Conservation (phyloP, 1,139 yeast species). For the Magnusiomyces starmeri region DNA sequence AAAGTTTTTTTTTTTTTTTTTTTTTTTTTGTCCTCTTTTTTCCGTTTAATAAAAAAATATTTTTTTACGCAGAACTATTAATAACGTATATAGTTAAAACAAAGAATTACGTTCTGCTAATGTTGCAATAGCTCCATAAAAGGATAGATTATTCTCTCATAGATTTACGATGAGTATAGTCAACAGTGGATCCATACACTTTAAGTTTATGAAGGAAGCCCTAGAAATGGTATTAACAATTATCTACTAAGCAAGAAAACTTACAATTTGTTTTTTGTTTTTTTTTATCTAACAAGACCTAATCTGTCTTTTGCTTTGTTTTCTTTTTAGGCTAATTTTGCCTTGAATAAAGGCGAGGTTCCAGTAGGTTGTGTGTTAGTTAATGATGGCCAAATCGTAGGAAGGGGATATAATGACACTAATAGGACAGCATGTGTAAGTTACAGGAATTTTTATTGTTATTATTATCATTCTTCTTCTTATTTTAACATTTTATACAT, state of each 20-base stretch:
- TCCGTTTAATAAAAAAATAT: too few species aligned
- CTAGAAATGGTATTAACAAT: not conserved
- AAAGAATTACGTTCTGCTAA: too few species aligned
- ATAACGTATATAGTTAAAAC: too few species aligned
- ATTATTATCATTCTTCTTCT: not conserved
- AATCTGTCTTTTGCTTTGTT: not conserved
- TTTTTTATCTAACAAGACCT: not conserved
- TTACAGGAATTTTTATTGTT: not conserved
- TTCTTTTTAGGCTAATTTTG: slow-evolving; percentile 42
- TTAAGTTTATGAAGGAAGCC: not conserved
- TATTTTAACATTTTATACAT: not conserved
- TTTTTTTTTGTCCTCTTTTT: too few species aligned
- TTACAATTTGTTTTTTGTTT: not conserved
- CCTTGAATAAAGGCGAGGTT: slow-evolving; percentile 53
- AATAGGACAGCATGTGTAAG: slow-evolving; percentile 59
- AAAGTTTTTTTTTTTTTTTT: not conserved
- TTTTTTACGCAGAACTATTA: too few species aligned
- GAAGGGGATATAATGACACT: slow-evolving; percentile 83
- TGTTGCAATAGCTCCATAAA: not conserved
- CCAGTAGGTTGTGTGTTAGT: slow-evolving; percentile 70
- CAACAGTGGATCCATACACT: not conserved
- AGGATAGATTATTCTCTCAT: not conserved
- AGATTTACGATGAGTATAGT: not conserved
- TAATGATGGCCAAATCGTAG: slow-evolving; percentile 47
- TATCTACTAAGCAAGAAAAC: not conserved